A percentile compares a stretch with the other conserved stretches of the same genome.
Evolutionary conservation across 2,329 filamentous ascomycete species (phyloP).

Genomic region (Pseudogymnoascus sp.): DNA sequence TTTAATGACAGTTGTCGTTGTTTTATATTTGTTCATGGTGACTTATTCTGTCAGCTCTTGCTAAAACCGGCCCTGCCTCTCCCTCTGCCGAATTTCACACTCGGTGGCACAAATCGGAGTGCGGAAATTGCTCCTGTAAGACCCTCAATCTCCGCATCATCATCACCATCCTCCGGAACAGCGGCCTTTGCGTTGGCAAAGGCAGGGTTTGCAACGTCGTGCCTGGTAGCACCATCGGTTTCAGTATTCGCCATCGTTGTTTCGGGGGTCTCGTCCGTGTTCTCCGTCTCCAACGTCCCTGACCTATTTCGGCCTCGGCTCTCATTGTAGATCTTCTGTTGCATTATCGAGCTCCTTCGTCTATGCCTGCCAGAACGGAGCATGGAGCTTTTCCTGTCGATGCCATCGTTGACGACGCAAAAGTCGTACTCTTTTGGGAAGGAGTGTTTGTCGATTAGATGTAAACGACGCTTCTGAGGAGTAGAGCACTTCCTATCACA

Average conservation of each 20-base stretch:
- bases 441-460: conserved; percentile 89
- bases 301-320: conserved; percentile 16
- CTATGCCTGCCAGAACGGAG: conserved; percentile 51
- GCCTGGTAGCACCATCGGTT: conserved; percentile 16
- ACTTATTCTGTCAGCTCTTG: conserved; percentile 11
- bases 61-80: conserved; percentile 26
- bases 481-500: conserved; percentile 81
- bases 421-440: conserved; percentile 89
- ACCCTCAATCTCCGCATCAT: conserved; percentile 48
- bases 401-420: conserved; percentile 76
- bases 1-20: conserved; percentile 1
- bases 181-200: conserved; percentile 18
- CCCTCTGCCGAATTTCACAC: conserved; percentile 51
- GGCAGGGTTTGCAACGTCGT: conserved; percentile 15
- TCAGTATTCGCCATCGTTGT: conserved; percentile 5
- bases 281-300: conserved; percentile 14
- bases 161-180: background rate
- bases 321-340: conserved; percentile 19
- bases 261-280: conserved; percentile 23
- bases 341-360: conserved; percentile 39
- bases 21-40: background rate
- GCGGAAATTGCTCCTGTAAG: conserved; percentile 62
- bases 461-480: conserved; percentile 73
- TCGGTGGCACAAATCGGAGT: conserved; percentile 61
- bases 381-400: conserved; percentile 76